Evolutionary conservation across 2,329 filamentous ascomycete species (phyloP), one percentile per base, ranked within the genome.

Genomic region (Immersiporthe knoxdaviesiana): DNA sequence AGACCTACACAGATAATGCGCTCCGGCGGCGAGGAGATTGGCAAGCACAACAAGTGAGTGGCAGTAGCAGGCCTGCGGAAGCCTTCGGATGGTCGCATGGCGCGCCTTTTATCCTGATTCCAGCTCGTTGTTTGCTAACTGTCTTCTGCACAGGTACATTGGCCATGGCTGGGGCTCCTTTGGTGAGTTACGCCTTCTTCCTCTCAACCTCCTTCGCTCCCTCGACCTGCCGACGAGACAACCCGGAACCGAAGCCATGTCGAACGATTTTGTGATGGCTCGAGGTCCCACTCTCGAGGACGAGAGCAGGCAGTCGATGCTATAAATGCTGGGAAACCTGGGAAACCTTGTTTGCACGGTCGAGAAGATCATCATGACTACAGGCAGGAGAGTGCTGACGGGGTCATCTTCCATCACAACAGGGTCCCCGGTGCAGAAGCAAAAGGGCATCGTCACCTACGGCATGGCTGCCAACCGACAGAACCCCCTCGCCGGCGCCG

Each of bases 401-500:
- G 32, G n/a, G 52, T 16, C 35, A 11, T 11, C n/a, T 24, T 3
- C 14, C 10, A 54, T 21, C 10, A n/a, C 50, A 71, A n/a, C 58
- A 71, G 70, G 70, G 24, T 69, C 70, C 47, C 24, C 52, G 54
- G 67, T 66, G 75, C 78, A 82, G 79, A 85, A 85, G 80, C 88
- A 90, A 79, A 89, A 85, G 80, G 88, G 88, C 70, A 87, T 91
- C 76, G 79, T 89, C 77, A 82, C 83, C 77, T 98, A 97, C 84
- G 87, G 90, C 74, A 79, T 99, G 75, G 91, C 92, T 75, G 83
- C 91, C 74, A 98, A 99, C 88, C 91, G 92, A 79, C 95, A 97
- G 85, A 90, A 92, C 78, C 92, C 94, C 73, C 87, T 97, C 74
- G 93, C 93, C 73, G 93, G 92, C 76, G 85, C 91, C 71, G 81